These are phyloP conservation scores for Phyllosticta paracitricarpa DNA, from an alignment of 2,329 filamentous ascomycete species.

Conservation along the genomic window DNA sequence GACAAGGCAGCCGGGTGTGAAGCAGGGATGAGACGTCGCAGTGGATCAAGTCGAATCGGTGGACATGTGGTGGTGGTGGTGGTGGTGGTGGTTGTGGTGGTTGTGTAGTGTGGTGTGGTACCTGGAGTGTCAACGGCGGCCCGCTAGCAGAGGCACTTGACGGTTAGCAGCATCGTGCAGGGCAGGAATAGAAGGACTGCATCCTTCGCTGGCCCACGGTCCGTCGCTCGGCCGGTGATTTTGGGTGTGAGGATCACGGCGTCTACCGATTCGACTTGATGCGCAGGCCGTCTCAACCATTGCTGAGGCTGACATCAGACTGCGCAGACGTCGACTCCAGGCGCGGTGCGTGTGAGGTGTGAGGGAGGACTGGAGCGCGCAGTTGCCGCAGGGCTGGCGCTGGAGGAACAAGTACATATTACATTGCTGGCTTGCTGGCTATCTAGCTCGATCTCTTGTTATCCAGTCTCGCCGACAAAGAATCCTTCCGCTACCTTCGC, in stretches of 20 bases:
- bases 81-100: no score
- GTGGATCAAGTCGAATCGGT: neutral
- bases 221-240: neutral
- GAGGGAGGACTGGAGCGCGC: neutral
- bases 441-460: no score
- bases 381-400: neutral
- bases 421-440: no score
- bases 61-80: neutral
- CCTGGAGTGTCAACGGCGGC: neutral
- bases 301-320: neutral
- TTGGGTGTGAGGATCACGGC: neutral
- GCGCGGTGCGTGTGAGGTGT: neutral
- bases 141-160: neutral
- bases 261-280: neutral
- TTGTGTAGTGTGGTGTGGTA: neutral
- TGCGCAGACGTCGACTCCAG: neutral
- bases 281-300: neutral
- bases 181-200: neutral
- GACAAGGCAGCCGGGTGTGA: neutral
- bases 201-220: neutral
- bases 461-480: no score
- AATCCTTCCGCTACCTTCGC: no score
- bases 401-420: neutral
- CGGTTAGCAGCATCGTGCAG: neutral
- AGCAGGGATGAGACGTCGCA: neutral